A percentile compares a stretch with the other conserved stretches of the same genome.
Conservation (phyloP, 2,329 filamentous ascomycete genomes). For the Helotiales sp. region DNA sequence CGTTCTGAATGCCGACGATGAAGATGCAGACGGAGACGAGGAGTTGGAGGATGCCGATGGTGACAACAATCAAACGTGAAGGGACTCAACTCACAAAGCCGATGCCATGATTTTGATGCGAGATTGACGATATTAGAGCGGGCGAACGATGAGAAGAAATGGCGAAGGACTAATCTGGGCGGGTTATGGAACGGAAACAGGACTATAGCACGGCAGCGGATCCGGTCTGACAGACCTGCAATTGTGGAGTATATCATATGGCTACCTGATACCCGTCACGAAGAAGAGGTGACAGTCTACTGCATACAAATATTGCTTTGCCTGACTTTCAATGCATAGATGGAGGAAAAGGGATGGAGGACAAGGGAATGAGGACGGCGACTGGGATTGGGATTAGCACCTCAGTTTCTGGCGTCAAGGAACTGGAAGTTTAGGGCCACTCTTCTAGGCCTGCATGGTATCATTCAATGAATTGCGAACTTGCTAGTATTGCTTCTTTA, state of each 20-base stretch:
- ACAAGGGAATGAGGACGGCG: not conserved
- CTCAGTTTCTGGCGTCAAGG: not conserved
- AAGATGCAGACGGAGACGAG: slow-evolving; percentile 33
- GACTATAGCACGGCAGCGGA: not conserved
- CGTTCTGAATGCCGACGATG: slow-evolving; percentile 28
- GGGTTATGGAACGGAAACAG: not conserved
- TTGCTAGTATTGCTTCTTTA: no score
- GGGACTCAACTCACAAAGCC: no score
- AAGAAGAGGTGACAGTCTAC: not conserved
- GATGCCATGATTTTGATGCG: not conserved
- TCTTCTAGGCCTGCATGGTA: slow-evolving; percentile 1
- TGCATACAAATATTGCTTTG: slow-evolving; percentile 1
- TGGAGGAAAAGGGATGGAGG: not conserved
- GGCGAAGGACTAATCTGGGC: not conserved
- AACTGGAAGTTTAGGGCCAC: not conserved
- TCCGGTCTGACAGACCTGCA: not conserved
- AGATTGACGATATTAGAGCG: not conserved
- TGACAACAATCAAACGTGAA: slow-evolving; percentile 2
- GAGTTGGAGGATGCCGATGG: slow-evolving; percentile 19
- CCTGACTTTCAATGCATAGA: not conserved
- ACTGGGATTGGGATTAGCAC: no score
- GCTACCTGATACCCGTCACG: not conserved
- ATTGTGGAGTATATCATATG: not conserved
- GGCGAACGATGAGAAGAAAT: not conserved
- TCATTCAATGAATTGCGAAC: not conserved